Base-by-base conservation (phyloP, 495 filamentous ascomycete genomes). In the Xylaria acuta region DNA sequence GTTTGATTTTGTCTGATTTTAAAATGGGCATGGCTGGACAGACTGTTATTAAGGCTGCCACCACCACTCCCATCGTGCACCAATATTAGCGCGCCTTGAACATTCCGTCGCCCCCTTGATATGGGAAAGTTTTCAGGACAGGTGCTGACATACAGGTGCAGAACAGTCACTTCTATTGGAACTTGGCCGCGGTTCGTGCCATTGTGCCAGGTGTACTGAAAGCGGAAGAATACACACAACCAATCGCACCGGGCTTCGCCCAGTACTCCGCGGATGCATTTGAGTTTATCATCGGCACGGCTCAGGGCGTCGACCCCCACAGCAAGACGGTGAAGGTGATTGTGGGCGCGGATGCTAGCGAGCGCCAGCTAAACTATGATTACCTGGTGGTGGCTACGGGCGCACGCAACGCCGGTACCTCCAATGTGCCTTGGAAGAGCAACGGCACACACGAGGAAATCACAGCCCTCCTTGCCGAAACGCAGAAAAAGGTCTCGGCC, bases 111-210 rank as follows among this genome's bases (percentile, higher is more conserved):
- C 40, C 34, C 30, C 30, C 32, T 32, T 14, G 2, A 18, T 25
- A 9, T 16, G 16, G 34, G 9, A n/a, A 20, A 56, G 56, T 30
- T 62, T 32, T 47, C 47, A 72, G 54, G 56, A 38, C 25, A 51
- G 60, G 64, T 60, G 56, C 76, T 81, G 51, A 82, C 74, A 56
- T 45, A 43, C 18, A 18, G 75, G 79, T 38, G 22, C 64, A 86
- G 83, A 86, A 84, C 70, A 84, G 81, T 54, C 84, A 90, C 71
- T 84, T 90, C 73, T 90, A 81, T 82, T 90, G 84, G 82, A 89
- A 88, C 68, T 14, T 88, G 20, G 88, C 85, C 27, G 79, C 88
- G 2, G 84, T 88, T 18, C 87, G 89, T 41, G 84, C 86, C 75
- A 80, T 90, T 62, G 79, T 88, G 51, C 84, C 85, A 18, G 86